phyloP scores from a whole-genome alignment of 1,139 yeast genomes.

The Diutina pseudorugosa region DNA sequence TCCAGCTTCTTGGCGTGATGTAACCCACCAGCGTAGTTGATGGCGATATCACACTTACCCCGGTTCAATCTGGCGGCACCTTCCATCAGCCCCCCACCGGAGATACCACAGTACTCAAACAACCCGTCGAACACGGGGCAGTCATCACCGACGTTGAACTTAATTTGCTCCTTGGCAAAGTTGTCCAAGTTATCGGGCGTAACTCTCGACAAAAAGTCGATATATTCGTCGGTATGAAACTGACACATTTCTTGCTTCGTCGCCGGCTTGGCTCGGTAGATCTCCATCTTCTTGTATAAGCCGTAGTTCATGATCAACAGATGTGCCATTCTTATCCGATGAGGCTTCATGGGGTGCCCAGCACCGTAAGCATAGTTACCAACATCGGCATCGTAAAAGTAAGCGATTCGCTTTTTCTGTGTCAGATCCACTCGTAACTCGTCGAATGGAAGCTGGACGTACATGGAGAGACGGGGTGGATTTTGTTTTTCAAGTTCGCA shows the following conservation, averaged over 20 bases:
- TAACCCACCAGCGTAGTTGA: slow-evolving; percentile 94
- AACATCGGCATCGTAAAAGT: slow-evolving; percentile 60
- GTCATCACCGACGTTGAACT: slow-evolving; percentile 88
- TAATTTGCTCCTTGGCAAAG: slow-evolving; percentile 85
- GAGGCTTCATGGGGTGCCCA: slow-evolving; percentile 98
- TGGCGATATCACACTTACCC: slow-evolving; percentile 91
- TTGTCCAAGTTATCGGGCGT: slow-evolving; percentile 90
- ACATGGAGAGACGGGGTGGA: slow-evolving; percentile 14
- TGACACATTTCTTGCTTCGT: slow-evolving; percentile 98
- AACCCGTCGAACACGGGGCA: slow-evolving; percentile 76
- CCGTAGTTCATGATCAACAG: slow-evolving; percentile 96
- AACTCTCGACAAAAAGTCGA: slow-evolving; percentile 84
- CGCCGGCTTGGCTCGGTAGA: slow-evolving; percentile 93
- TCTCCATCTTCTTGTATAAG: slow-evolving; percentile 91
- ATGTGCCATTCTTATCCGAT: slow-evolving; percentile 97
- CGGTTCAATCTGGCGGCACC: slow-evolving; percentile 89
- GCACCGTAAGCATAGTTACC: slow-evolving; percentile 98
- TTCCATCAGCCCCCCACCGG: slow-evolving; percentile 96
- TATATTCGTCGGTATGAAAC: slow-evolving; percentile 94
- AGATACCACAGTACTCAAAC: slow-evolving; percentile 86
- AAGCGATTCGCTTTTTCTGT: slow-evolving; percentile 33
- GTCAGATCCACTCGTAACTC: slow-evolving; percentile 29
- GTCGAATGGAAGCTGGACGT: slow-evolving; percentile 34
- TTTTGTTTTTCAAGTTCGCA: background rate
- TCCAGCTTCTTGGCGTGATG: slow-evolving; percentile 96